Conservation (phyloP, 2,329 filamentous ascomycete genomes). For the Dothideomycetidae sp. region DNA sequence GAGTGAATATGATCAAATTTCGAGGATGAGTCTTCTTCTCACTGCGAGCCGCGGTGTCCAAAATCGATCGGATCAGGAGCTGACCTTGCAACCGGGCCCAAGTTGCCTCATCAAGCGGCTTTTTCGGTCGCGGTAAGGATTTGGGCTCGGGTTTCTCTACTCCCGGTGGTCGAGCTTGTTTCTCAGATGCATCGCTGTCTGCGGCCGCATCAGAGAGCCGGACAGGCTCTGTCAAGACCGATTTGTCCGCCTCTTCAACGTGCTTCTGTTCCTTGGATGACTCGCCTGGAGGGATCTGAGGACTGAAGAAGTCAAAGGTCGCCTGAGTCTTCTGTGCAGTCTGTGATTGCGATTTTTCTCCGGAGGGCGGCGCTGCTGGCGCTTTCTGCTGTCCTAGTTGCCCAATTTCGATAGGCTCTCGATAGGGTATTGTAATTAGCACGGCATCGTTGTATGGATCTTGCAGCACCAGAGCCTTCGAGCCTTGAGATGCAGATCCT, state of each 20-base stretch:
- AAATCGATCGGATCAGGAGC: constrained; percentile 10
- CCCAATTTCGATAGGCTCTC: neutral
- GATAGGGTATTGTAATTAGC: constrained; percentile 8
- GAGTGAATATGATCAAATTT: constrained; percentile 46
- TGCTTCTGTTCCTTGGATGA: neutral
- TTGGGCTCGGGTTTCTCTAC: constrained; percentile 20
- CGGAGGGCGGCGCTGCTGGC: no score
- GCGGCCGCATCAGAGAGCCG: constrained; percentile 18
- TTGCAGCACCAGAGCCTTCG: constrained; percentile 2
- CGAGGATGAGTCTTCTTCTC: constrained; percentile 29
- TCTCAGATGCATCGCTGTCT: neutral
- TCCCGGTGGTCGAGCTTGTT: neutral
- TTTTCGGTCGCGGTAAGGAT: constrained; percentile 29
- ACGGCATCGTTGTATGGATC: constrained; percentile 7
- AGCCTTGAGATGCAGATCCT: neutral
- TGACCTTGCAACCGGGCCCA: constrained; percentile 9
- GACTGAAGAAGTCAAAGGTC: constrained; percentile 4
- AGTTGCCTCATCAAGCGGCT: constrained; percentile 10
- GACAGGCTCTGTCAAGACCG: neutral
- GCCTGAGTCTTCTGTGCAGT: neutral
- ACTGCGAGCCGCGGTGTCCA: constrained; percentile 7
- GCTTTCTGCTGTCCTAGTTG: neutral
- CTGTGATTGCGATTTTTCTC: neutral
- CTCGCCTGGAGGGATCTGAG: neutral
- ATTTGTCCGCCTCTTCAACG: neutral